Evolutionary conservation across 2,329 filamentous ascomycete species (phyloP), one percentile per base, ranked within the genome.

Genomic region (Tricladium varicosporioides): DNA sequence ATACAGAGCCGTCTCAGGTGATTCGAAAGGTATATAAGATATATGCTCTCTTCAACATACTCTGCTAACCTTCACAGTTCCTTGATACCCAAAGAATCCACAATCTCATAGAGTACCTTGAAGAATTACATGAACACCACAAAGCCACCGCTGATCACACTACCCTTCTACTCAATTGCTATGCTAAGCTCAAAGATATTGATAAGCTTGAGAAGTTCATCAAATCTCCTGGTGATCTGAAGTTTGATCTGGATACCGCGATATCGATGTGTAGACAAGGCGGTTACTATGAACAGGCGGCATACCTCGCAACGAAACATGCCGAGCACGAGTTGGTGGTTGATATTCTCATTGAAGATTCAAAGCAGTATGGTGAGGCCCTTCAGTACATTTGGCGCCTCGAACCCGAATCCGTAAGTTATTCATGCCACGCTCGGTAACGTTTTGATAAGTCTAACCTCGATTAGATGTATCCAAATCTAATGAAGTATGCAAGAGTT

Each of bases 181-280:
- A 99, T 70, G 94, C 94, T 0, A 99, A 99, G 70, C 77, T 97
- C 14, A 99, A 99, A 72, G 94, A 99, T 70, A 93, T 96, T 5
- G 89, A 92, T 56, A 99, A 99, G 74, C 80, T 99, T 5, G 93
- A 99, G 69, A 88, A 89, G 19, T 99, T 99, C 65, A 99, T 99
- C 74, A 96, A 96, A 70, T 92, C 92, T 27, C 92, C 93, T 0
- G 92, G 90, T 2, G 92, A 97, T 66, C 81, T 97, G 44, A 97
- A 95, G 68, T 99, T 99, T 68, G 94, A 99, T 71, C 80, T 97
- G 2, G 94, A 99, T 64, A 99, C 94, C 1, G 94, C 94, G 13
- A 99, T 99, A 62, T 85, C 88, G 1, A 97, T 99, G 92, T 99
- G 94, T 69, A 85, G 95, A 27, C 94, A 99, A 75, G 94, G 93